Conservation (phyloP, 2,329 filamentous ascomycete genomes). For the Apiospora kogelbergensis region DNA sequence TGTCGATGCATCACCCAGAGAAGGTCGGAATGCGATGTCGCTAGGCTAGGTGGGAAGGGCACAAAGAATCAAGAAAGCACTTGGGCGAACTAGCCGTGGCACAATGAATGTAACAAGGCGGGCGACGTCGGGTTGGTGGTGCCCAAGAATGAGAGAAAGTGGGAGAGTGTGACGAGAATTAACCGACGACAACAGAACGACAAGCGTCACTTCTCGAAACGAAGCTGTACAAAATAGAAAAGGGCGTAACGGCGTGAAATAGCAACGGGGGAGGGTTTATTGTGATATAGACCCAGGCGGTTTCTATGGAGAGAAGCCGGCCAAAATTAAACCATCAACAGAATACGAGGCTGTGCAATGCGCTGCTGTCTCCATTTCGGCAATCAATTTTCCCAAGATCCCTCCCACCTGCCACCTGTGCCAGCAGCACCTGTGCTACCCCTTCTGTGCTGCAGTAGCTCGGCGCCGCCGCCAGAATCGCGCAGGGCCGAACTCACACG, state of each 20-base stretch:
- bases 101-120: background rate
- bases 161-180: background rate
- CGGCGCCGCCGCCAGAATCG: background rate
- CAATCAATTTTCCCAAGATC: conserved; percentile 2
- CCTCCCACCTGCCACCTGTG: background rate
- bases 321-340: conserved; percentile 5
- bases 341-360: conserved; percentile 6
- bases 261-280: background rate
- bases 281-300: background rate
- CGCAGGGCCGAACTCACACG: background rate
- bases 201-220: background rate
- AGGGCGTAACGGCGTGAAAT: background rate
- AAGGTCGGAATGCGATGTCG: background rate
- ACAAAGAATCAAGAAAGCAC: conserved; percentile 4
- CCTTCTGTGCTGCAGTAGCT: conserved; percentile 3
- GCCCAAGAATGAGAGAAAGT: conserved; percentile 1
- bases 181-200: background rate
- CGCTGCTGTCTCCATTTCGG: conserved; percentile 1
- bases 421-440: background rate
- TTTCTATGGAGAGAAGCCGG: background rate
- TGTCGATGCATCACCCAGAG: conserved; percentile 7
- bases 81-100: background rate
- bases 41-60: background rate
- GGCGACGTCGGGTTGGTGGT: background rate
- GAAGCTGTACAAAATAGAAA: background rate